phyloP scores from a whole-genome alignment of 2,329 filamentous ascomycete species.

The Colletotrichum tabaci region DNA sequence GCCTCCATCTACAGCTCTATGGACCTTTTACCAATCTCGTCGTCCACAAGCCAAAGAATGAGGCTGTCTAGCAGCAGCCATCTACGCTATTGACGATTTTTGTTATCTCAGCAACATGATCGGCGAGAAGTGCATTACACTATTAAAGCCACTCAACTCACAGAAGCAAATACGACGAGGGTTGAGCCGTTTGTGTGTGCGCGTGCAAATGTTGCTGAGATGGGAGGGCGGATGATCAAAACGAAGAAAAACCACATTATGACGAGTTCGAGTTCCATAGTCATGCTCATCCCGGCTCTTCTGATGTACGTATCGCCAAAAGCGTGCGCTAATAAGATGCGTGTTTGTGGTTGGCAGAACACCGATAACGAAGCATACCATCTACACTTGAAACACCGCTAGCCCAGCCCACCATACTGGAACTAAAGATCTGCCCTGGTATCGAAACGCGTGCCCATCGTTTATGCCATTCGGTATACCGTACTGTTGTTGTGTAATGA shows the following conservation, averaged over 20 bases:
- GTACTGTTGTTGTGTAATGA: background rate
- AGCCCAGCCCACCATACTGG: background rate
- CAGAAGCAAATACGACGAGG: background rate
- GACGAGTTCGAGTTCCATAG: background rate
- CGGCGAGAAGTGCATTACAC: background rate
- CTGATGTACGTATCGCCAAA: background rate
- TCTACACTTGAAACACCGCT: conserved; percentile 13
- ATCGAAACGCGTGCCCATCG: background rate
- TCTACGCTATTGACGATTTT: background rate
- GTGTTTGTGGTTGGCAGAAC: background rate
- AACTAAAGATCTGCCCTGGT: background rate
- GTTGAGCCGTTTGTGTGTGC: too few relatives aligned
- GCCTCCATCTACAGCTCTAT: conserved; percentile 70
- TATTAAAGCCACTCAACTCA: background rate
- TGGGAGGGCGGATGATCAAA: background rate
- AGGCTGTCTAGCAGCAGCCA: background rate
- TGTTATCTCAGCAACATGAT: background rate
- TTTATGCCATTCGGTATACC: background rate
- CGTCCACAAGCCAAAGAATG: background rate
- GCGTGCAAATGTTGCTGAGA: too few relatives aligned
- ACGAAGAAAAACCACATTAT: background rate
- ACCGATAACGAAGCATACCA: background rate
- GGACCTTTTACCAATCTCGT: conserved; percentile 52
- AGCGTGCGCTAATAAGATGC: background rate
- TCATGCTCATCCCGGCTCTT: background rate